Base-by-base conservation (phyloP, 495 filamentous ascomycete species). In the Talaromyces proteolyticus region DNA sequence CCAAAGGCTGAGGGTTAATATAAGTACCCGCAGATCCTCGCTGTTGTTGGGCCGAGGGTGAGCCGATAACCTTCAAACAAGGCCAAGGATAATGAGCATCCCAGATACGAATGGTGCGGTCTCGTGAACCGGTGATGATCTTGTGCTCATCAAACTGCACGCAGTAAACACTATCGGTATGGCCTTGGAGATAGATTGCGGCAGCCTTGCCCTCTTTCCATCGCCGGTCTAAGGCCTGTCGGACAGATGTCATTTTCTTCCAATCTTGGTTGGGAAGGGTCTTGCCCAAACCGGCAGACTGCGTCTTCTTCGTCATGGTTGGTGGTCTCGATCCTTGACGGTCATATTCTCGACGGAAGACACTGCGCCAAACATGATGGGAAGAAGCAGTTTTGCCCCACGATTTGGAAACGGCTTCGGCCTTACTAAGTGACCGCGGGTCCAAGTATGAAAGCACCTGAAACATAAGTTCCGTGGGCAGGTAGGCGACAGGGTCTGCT, bases 121-220 rank as follows among this genome's bases (percentile, higher is more conserved):
- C 93, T 51, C 94, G 84, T 12, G 93, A 96, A 49, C 93, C 93
- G 12, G 94, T 97, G 49, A 98, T 90, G 55, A 97, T 93, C 63
- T 97, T 98, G 57, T 86, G 69, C 86, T 97, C 91, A 63, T 98
- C 93, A 69, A 96, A 98, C 62, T 97, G 93, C 36, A 92, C 82
- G 64, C 93, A 97, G 67, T 98, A 98, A 20, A 98, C 91, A 54
- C 89, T 95, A 64, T 97, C 93, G 10, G 79, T 79, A 59, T 98
- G 93, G 1, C 94, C 93, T 59, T 92, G 87, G 16, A 97, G 73
- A 63, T 95, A 96, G 46, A 94, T 85, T 0, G 88, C 84, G 38
- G 82, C 85, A 20, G 88, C 87, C 47, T 82, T 78, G 52, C 88
- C 86, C 38, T 82, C 66, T 53, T 79, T 80, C 93, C 93, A 98